Evolutionary conservation across 2,329 filamentous ascomycete genomes (phyloP).

Genomic region (Blastomyces gilchristii): DNA sequence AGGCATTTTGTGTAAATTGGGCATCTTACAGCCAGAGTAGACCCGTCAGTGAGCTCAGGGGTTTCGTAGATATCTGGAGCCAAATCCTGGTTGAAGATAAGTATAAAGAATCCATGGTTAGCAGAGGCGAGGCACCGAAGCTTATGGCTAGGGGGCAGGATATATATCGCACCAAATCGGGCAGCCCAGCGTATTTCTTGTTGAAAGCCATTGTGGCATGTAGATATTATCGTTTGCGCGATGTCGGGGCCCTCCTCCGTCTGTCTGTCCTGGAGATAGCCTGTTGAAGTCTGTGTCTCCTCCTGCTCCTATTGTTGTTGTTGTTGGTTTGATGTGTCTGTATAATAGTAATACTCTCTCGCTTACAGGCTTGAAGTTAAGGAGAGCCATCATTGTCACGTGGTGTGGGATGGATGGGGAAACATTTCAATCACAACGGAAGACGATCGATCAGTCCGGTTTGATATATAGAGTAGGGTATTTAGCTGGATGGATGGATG

Average conservation of each 20-base stretch:
- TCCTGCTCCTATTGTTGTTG: too few relatives aligned
- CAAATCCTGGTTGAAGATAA: slow-evolving; percentile 57
- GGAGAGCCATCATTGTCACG: too few relatives aligned
- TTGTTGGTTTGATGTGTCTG: too few relatives aligned
- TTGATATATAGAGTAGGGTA: too few relatives aligned
- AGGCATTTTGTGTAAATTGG: slow-evolving; percentile 11
- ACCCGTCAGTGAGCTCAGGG: slow-evolving; percentile 79
- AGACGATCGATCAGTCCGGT: too few relatives aligned
- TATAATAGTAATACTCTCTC: too few relatives aligned
- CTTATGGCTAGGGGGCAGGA: slow-evolving; percentile 4
- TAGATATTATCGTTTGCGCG: slow-evolving; percentile 13
- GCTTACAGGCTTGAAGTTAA: too few relatives aligned
- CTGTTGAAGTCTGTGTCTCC: neutral
- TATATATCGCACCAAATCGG: slow-evolving; percentile 54
- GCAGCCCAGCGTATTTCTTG: slow-evolving; percentile 71
- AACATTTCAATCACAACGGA: too few relatives aligned
- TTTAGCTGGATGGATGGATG: too few relatives aligned
- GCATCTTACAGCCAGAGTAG: slow-evolving; percentile 61
- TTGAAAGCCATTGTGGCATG: slow-evolving; percentile 54
- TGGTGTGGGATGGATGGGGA: too few relatives aligned
- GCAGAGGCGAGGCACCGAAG: slow-evolving; percentile 13
- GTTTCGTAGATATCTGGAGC: slow-evolving; percentile 96
- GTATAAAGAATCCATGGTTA: neutral
- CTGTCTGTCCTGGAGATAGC: neutral
- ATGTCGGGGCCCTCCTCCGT: neutral